Base-by-base conservation (phyloP, 2,329 filamentous ascomycete species). In the Trichoderma atrobrunneum region DNA sequence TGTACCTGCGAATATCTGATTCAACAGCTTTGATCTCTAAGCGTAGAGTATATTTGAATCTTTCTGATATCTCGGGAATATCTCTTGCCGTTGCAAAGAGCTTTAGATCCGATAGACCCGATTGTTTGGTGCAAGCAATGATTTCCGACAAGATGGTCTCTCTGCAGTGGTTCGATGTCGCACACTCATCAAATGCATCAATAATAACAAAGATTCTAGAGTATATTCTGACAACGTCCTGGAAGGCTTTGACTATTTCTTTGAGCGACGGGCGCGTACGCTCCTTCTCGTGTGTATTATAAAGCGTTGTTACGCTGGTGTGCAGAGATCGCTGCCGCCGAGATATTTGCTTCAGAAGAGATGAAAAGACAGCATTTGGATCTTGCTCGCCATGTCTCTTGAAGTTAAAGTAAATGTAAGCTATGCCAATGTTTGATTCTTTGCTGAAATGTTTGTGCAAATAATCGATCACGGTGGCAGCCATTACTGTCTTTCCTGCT, bases 231-330 rank as follows among this genome's bases (percentile, higher is more conserved):
- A n/a, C n/a, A n/a, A n/a, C n/a, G n/a, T n/a, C n/a, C n/a, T n/a
- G n/a, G n/a, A n/a, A n/a, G n/a, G n/a, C n/a, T n/a, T n/a, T n/a
- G n/a, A n/a, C n/a, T n/a, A n/a, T n/a, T n/a, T n/a, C n/a, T n/a
- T n/a, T n/a, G n/a, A n/a, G n/a, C 36, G 36, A 43, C 4, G 36
- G 36, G 1, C 36, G 7, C 1, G 36, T 43, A 18, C 7, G 0
- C 6, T 6, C 3, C 3, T 18, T 7, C 36, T 3, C 16, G 1
- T 43, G 36, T 4, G 2, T 18, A 3, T 18, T 2, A 18, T 43
- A 2, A 18, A 43, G 36, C 0, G 7, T 3, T 43, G 0, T 43
- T 0, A 43, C 7, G 36, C 36, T 43, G 2, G 1, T 3, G 16
- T 2, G 1, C 1, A 39, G 5, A 39, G 5, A 3, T 2, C 1